A percentile compares a stretch with the other conserved stretches of the same genome.
phyloP scores from a whole-genome alignment of 2,329 filamentous ascomycete genomes.

The Epichloe aotearoae region DNA sequence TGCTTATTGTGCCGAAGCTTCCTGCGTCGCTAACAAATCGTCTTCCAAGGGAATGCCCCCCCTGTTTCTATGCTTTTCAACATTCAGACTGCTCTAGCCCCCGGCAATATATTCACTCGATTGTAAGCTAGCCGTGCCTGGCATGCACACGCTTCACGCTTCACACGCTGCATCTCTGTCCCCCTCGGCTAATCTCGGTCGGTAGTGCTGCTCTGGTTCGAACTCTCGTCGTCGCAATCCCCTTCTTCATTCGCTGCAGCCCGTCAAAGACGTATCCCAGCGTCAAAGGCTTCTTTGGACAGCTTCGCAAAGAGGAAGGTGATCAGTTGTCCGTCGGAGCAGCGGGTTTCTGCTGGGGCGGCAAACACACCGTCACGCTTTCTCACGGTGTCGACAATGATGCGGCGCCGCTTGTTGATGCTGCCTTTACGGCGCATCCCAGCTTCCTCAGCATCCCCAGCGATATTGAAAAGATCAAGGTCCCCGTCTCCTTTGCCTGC shows the following conservation, averaged over 20 bases:
- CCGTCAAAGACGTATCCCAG: constrained; percentile 18
- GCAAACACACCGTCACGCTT: constrained; percentile 38
- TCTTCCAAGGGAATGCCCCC: neutral
- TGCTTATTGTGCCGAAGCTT: neutral
- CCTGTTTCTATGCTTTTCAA: constrained; percentile 13
- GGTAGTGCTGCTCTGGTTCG: constrained; percentile 14
- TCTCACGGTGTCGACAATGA: constrained; percentile 22
- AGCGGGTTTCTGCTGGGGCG: constrained; percentile 53
- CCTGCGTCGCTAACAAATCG: neutral
- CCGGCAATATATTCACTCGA: constrained; percentile 14
- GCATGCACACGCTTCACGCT: too few relatives aligned
- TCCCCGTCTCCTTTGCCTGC: constrained; percentile 33
- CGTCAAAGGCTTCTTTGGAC: constrained; percentile 24
- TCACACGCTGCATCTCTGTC: neutral
- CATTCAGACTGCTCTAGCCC: constrained; percentile 13
- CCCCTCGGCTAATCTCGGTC: neutral
- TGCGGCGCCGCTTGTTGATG: constrained; percentile 31
- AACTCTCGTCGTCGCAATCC: constrained; percentile 14
- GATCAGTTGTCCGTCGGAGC: constrained; percentile 28
- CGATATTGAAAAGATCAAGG: constrained; percentile 30
- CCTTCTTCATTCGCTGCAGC: constrained; percentile 20
- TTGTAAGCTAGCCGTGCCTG: constrained; percentile 12
- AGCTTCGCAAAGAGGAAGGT: constrained; percentile 21
- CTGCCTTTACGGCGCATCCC: constrained; percentile 40
- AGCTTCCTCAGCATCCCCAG: constrained; percentile 31